phyloP scores from a whole-genome alignment of 192 early-diverging fungal species.

The Coemansia sp. region DNA sequence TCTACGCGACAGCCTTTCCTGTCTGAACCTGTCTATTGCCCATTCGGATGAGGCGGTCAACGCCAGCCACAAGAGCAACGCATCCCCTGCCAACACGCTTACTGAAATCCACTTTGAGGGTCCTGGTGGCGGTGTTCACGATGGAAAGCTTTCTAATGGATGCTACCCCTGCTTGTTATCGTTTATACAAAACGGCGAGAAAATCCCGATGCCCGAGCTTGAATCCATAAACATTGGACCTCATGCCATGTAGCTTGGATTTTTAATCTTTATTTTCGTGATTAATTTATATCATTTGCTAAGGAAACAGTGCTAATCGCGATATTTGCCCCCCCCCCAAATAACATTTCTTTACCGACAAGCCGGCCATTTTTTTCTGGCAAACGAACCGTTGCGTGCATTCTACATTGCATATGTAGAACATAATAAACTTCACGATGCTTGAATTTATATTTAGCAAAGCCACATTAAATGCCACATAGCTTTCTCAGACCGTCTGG shows the following conservation, averaged over 20 bases:
- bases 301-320: too few species aligned
- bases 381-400: too few species aligned
- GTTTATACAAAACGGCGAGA: constrained; percentile 48
- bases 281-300: neutral
- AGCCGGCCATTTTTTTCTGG: too few species aligned
- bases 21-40: constrained; percentile 42
- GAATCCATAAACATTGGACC: constrained; percentile 48
- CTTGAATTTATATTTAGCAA: neutral
- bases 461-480: neutral
- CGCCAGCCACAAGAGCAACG: constrained; percentile 14
- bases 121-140: constrained; percentile 4
- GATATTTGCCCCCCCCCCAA: too few species aligned
- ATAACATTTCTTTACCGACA: too few species aligned
- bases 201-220: constrained; percentile 41
- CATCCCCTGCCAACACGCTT: constrained; percentile 47
- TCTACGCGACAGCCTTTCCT: constrained; percentile 40
- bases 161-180: constrained; percentile 44
- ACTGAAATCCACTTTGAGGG: constrained; percentile 42
- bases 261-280: neutral
- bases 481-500: too few species aligned
- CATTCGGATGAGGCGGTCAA: constrained; percentile 25
- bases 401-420: too few species aligned
- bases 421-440: too few species aligned
- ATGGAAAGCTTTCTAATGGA: constrained; percentile 7
- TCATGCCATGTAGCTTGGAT: constrained; percentile 14